Evolutionary conservation across 108 stramenopile genomes (phyloP), one percentile per base, ranked within the genome.

Genomic region (Cyclotella baltica): DNA sequence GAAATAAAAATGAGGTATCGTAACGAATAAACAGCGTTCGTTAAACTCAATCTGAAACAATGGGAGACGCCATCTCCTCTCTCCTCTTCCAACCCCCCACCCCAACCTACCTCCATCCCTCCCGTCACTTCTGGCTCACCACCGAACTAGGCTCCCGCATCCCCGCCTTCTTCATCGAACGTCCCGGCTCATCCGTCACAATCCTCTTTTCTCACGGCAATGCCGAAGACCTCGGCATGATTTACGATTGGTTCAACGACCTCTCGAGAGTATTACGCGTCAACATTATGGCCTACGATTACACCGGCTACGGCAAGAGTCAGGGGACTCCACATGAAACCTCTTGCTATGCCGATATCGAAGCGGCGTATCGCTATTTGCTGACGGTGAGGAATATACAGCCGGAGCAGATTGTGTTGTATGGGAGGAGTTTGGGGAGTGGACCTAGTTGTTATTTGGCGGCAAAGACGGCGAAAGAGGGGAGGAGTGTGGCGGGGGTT

Each of bases 211-310:
- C 90, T 6, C 97, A 97, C 78, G 95, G 95, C 38, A 97, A 97
- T 84, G 95, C 95, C 18, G 97, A 97, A 72, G 97, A 98, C 53
- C 61, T 98, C 29, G 95, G 94, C 13, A 95, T 96, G 93, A 96
- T 96, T 23, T 96, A 92, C 75, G 90, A 93, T 72, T 97, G 97
- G 97, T 97, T 97, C 83, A 89, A 86, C 51, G 97, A 97, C 63
- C 67, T 97, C 15, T 82, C 92, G 3, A 57, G 93, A 58, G 92
- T 95, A 2, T 70, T 97, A 30, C 87, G 92, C 59, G 98, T 98
- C 15, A 99, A 99, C 67, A 97, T 99, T 22, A 86, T 99, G 87
- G 97, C 94, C 13, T 99, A 98, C 65, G 98, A 98, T 85, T 98
- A 98, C 75, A 85, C 96, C 3, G 97, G 94, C 6, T 93, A 96